These are phyloP conservation scores for Rhynchospora pubera DNA, from an alignment of 176 grass and related monocot species.

Conservation along the genomic window DNA sequence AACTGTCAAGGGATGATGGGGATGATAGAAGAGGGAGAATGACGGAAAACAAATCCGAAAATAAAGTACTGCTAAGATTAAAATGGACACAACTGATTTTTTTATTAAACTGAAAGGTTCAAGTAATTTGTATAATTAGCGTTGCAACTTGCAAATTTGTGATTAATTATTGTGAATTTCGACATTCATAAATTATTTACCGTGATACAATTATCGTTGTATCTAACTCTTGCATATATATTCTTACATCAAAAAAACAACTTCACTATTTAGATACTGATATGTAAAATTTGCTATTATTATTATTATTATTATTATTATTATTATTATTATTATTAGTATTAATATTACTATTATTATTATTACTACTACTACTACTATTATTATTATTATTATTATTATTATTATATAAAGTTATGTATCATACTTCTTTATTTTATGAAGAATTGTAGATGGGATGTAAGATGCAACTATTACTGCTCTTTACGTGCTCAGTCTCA, in stretches of 20 bases:
- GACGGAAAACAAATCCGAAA: no score
- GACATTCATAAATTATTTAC: not conserved
- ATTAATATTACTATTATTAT: no score
- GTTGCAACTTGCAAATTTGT: not conserved
- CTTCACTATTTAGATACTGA: not conserved
- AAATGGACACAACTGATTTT: not conserved
- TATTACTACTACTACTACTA: no score
- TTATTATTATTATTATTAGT: no score
- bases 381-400: no score
- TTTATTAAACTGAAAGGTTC: not conserved
- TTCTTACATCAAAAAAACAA: not conserved
- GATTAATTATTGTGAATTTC: not conserved
- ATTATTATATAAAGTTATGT: not conserved
- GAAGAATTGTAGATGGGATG: not conserved
- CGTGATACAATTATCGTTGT: not conserved
- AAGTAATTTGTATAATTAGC: not conserved
- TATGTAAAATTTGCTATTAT: not conserved
- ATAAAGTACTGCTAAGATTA: not conserved
- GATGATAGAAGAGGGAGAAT: no score
- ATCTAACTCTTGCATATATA: not conserved
- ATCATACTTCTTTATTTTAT: not conserved
- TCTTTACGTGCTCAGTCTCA: not conserved
- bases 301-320: not conserved
- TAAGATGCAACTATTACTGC: not conserved
- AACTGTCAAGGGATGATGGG: no score